A percentile compares a stretch with the other conserved stretches of the same genome.
Conservation (phyloP, 2,329 filamentous ascomycete species). For the Esteya vermicola region DNA sequence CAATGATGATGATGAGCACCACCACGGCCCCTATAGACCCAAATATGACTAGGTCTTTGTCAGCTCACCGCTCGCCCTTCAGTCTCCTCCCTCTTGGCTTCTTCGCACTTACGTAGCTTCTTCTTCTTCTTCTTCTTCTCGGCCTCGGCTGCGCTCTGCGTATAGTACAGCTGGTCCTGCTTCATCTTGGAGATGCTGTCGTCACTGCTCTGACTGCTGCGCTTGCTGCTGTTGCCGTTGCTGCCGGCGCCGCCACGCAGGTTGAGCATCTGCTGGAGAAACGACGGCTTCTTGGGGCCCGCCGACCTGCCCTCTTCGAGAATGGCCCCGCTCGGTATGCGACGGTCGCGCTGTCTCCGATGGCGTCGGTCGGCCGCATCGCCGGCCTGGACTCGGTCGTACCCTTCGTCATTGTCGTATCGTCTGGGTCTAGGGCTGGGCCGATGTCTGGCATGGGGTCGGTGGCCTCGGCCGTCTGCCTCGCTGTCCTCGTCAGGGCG, state of each 20-base stretch:
- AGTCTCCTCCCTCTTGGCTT: no score
- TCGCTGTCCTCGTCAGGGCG: no score
- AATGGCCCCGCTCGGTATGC: constrained; percentile 56
- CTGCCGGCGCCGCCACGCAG: constrained; percentile 29
- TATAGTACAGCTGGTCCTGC: constrained; percentile 23
- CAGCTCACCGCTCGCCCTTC: neutral
- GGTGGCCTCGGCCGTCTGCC: no score
- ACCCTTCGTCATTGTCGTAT: constrained; percentile 5
- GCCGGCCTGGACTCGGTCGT: constrained; percentile 6
- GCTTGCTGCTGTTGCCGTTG: constrained; percentile 23
- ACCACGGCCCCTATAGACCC: constrained; percentile 36
- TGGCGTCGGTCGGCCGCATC: constrained; percentile 6
- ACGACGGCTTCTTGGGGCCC: constrained; percentile 2
- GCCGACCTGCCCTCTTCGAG: constrained; percentile 48
- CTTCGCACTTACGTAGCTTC: constrained; percentile 39
- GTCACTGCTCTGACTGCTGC: constrained; percentile 22
- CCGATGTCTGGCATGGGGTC: no score
- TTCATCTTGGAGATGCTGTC: constrained; percentile 36
- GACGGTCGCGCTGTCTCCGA: constrained; percentile 21
- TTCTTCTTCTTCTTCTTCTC: constrained; percentile 30
- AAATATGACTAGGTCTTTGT: neutral
- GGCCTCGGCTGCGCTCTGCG: constrained; percentile 17
- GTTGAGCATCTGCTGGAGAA: constrained; percentile 1
- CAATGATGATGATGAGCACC: constrained; percentile 49
- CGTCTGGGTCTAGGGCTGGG: no score